Evolutionary conservation across 305 asterid genomes (phyloP).

Genomic region (Solanum chacoense): DNA sequence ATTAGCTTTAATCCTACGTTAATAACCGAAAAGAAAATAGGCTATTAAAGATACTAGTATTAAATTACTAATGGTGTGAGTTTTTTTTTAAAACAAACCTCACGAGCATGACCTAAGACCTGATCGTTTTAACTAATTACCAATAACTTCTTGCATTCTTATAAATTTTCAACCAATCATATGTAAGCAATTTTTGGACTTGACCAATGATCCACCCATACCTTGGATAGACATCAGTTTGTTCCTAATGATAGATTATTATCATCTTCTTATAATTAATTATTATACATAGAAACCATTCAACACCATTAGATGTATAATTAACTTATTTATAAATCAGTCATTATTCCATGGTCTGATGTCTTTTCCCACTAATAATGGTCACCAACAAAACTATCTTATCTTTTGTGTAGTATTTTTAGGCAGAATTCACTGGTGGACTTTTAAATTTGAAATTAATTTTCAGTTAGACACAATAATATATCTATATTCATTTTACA

Average conservation of each 20-base stretch:
- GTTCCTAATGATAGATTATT: background rate
- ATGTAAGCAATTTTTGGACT: background rate
- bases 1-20: no score
- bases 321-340: background rate
- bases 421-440: accelerated
- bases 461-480: no score
- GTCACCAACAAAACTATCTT: background rate
- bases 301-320: background rate
- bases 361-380: background rate
- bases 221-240: background rate
- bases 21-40: no score
- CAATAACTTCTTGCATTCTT: background rate
- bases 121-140: background rate
- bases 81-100: no score
- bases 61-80: no score
- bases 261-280: background rate
- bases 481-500: no score
- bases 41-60: background rate
- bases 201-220: background rate
- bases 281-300: background rate
- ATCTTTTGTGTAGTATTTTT: background rate
- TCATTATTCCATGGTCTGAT: background rate
- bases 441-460: background rate
- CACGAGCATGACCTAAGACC: background rate
- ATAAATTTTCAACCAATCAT: background rate